Evolutionary conservation across 1,284 basidiomycete genomes (phyloP).

Genomic region (Tremellales sp.): DNA sequence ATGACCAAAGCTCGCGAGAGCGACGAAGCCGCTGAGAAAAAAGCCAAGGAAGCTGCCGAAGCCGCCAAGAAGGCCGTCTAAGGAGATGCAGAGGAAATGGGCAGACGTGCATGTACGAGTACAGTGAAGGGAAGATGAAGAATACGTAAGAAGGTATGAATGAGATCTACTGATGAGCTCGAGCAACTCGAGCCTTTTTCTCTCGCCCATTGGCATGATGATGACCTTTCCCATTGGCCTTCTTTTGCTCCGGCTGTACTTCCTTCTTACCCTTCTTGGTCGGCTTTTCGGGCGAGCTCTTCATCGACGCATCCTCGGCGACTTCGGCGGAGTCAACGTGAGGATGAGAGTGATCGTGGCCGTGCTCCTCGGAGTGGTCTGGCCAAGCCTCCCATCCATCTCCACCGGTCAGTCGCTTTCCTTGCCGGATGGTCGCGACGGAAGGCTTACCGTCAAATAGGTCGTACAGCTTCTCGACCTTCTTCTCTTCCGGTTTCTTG

Average conservation of each 20-base stretch:
- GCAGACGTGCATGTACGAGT: neutral
- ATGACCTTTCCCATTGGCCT: neutral
- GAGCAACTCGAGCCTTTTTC: neutral
- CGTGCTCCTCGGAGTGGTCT: conserved; percentile 27
- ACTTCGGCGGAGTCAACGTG: neutral
- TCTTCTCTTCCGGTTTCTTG: conserved; percentile 24
- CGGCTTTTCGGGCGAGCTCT: neutral
- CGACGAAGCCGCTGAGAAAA: conserved; percentile 11
- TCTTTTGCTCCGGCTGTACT: neutral
- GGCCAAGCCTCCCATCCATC: conserved; percentile 47
- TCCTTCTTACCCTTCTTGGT: neutral
- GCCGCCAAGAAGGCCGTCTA: neutral
- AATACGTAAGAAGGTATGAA: neutral
- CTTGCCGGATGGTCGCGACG: too few species aligned
- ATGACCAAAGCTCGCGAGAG: conserved; percentile 7
- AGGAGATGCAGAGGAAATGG: neutral
- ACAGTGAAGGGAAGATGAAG: too few species aligned
- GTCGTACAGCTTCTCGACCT: conserved; percentile 38
- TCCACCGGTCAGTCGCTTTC: too few species aligned
- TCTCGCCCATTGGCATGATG: neutral
- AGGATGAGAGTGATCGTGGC: conserved; percentile 6
- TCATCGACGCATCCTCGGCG: neutral
- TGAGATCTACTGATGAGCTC: neutral
- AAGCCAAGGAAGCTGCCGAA: neutral
- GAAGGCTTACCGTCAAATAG: conserved; percentile 41